A percentile compares a stretch with the other conserved stretches of the same genome.
Conservation (phyloP, 2,329 filamentous ascomycete genomes). For the Huntiella omanensis region DNA sequence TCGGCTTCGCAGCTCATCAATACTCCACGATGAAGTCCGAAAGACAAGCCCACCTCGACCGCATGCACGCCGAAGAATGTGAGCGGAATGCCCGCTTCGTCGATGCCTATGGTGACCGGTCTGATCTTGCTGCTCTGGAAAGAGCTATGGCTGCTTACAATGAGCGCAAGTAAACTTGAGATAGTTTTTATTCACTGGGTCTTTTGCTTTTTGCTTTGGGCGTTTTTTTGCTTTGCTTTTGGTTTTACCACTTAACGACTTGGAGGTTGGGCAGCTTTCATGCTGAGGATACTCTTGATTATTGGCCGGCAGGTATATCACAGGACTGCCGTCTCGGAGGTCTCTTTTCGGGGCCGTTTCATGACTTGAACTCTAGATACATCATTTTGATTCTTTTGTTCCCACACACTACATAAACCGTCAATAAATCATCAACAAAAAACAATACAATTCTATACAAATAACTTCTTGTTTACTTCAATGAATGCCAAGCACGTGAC, state of each 20-base stretch:
- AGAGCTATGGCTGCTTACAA: conserved; percentile 29
- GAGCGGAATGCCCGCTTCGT: conserved; percentile 25
- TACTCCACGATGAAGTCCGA: conserved; percentile 4
- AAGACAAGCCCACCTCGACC: conserved; percentile 17
- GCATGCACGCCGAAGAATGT: conserved; percentile 19
- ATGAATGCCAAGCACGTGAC: too few relatives aligned
- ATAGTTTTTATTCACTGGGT: background rate
- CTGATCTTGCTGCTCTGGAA: conserved; percentile 29
- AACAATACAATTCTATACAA: too few relatives aligned
- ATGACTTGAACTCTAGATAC: too few relatives aligned
- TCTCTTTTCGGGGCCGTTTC: background rate
- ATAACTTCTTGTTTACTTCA: too few relatives aligned
- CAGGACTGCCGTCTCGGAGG: background rate
- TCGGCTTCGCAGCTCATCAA: conserved; percentile 13
- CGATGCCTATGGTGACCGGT: conserved; percentile 31
- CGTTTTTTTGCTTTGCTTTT: background rate
- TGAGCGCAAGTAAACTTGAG: conserved; percentile 11
- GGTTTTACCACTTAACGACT: background rate
- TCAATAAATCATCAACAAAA: too few relatives aligned
- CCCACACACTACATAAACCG: too few relatives aligned
- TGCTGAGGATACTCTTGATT: too few relatives aligned
- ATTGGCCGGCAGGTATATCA: too few relatives aligned
- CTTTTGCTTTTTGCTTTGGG: background rate
- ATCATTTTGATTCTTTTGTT: too few relatives aligned
- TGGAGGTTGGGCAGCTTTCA: too few relatives aligned